Evolutionary conservation across 805 yeast species (phyloP), one percentile per base, ranked within the genome.

Genomic region (Millerozyma miso): DNA sequence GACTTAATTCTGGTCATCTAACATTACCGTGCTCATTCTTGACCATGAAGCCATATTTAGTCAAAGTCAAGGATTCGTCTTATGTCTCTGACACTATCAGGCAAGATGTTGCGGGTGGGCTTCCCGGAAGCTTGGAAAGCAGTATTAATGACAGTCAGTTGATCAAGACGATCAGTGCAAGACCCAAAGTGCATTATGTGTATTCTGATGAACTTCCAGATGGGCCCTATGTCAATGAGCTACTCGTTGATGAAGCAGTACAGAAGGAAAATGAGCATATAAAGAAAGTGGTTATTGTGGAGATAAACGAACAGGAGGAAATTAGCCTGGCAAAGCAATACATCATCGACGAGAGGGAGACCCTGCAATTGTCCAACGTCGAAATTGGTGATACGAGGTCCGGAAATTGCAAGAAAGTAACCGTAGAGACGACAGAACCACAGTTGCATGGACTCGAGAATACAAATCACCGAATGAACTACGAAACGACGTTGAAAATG

Each of bases 11-110:
- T n/a, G n/a, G n/a, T n/a, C n/a, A n/a, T n/a, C n/a, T n/a, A n/a
- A n/a, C n/a, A n/a, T n/a, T n/a, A n/a, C n/a, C n/a, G n/a, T n/a
- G n/a, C n/a, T n/a, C n/a, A n/a, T n/a, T n/a, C n/a, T n/a, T 13
- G 17, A 12, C 33, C n/a, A 37, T 37, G 39, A 37, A 37, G 19
- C 39, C 39, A 14, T 37, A 37, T 29, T n/a, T 37, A 10, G 39
- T 37, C 15, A 33, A 37, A 6, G 13, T 37, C 8, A 14, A 20
- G 26, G 39, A 37, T 16, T 14, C 15, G 12, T 37, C 39, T 13
- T n/a, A 23, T 14, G 33, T 37, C 16, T n/a, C 39, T 4, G 39
- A 37, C n/a, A 10, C n/a, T 19, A 29, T 37, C 17, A 37, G 17
- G 26, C 15, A 37, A 8, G 23, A 3, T 8, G 23, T 37, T 37